phyloP scores from a whole-genome alignment of 1,139 yeast genomes.

The Lodderomyces margitis region DNA sequence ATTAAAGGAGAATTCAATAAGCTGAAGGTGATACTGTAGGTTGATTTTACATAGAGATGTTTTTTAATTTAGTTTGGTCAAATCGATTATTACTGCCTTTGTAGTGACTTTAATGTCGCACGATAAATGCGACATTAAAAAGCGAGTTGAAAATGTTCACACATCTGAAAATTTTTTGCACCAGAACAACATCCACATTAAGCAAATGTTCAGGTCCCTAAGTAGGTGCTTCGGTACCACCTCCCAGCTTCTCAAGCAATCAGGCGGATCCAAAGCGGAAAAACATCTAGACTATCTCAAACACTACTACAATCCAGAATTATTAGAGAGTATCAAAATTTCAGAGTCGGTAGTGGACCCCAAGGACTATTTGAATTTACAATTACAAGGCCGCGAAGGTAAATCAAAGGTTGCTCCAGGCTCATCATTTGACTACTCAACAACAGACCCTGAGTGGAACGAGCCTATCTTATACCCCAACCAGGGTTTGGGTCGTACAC shows the following conservation, averaged over 20 bases:
- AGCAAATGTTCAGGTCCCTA: constrained; percentile 1
- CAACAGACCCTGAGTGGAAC: constrained; percentile 43
- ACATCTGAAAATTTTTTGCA: no score
- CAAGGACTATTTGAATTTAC: constrained; percentile 42
- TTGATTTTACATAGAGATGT: background rate
- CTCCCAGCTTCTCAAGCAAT: background rate
- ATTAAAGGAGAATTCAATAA: background rate
- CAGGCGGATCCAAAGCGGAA: constrained; percentile 12
- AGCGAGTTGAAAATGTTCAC: no score
- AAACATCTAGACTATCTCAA: constrained; percentile 60
- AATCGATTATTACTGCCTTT: no score
- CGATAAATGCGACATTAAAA: no score
- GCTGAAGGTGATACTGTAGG: background rate
- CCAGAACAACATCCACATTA: no score
- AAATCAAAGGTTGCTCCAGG: constrained; percentile 35
- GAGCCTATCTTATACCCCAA: constrained; percentile 49
- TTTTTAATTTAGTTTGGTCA: background rate
- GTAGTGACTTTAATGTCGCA: no score
- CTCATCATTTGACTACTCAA: constrained; percentile 30
- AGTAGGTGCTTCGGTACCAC: constrained; percentile 3
- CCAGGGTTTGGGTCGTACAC: constrained; percentile 38
- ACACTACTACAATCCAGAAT: constrained; percentile 72
- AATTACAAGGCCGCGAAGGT: constrained; percentile 31
- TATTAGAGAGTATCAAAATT: constrained; percentile 74
- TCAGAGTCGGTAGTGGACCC: constrained; percentile 78